Percentiles rank a stretch among this genome's conserved stretches.
Conservation (phyloP, 345 rosid species). For the Crucihimalaya himalaica region DNA sequence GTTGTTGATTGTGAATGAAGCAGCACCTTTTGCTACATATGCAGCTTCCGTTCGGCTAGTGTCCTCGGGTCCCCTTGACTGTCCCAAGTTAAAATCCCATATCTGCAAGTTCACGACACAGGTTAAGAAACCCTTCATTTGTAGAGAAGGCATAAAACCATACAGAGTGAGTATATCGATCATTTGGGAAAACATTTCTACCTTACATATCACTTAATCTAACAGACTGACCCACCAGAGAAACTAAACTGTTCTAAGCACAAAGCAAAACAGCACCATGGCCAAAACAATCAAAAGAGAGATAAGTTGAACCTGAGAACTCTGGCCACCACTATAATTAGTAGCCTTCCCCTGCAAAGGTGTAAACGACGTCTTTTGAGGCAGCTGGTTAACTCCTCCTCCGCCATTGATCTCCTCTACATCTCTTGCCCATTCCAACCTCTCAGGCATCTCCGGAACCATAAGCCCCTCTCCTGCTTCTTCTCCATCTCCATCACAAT, state of each 20-base stretch:
- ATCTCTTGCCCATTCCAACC: constrained; percentile 35
- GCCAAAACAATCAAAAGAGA: neutral
- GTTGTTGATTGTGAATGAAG: constrained; percentile 56
- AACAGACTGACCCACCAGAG: neutral
- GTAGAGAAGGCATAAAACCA: neutral
- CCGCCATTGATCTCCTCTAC: constrained; percentile 33
- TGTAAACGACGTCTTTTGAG: constrained; percentile 39
- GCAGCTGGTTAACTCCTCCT: constrained; percentile 20
- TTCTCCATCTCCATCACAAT: neutral
- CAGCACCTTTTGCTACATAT: constrained; percentile 40
- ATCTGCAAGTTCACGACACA: constrained; percentile 50
- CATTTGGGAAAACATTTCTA: neutral
- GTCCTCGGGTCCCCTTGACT: constrained; percentile 51
- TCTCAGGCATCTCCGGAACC: constrained; percentile 42
- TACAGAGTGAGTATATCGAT: neutral
- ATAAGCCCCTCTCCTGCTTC: constrained; percentile 38
- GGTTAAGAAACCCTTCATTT: neutral
- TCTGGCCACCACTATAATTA: constrained; percentile 42
- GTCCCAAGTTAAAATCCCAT: constrained; percentile 89
- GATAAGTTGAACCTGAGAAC: constrained; percentile 55
- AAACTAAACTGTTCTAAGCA: constrained; percentile 10
- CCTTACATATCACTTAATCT: neutral
- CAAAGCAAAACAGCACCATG: neutral
- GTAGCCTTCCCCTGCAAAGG: constrained; percentile 48
- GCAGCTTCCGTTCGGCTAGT: constrained; percentile 47